Conservation (phyloP, 495 filamentous ascomycete species). For the Trichoderma reesei region DNA sequence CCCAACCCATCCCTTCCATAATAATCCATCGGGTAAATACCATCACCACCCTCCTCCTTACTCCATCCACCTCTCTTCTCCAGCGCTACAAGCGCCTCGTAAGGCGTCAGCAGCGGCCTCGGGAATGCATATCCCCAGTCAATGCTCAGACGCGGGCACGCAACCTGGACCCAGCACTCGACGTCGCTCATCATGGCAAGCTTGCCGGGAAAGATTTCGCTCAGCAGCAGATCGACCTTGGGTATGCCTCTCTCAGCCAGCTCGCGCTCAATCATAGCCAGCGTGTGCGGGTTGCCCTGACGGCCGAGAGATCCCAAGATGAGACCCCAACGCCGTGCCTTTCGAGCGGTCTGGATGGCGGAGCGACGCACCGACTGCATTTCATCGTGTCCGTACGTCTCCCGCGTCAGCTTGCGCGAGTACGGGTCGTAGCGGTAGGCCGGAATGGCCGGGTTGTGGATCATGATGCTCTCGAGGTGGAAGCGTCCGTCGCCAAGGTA, state of each 20-base stretch:
- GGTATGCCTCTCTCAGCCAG: constrained; percentile 59
- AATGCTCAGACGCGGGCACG: constrained; percentile 88
- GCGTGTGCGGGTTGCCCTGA: constrained; percentile 90
- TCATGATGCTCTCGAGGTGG: constrained; percentile 97
- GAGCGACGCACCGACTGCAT: constrained; percentile 72
- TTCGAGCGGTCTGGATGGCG: constrained; percentile 64
- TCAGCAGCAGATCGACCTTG: constrained; percentile 72
- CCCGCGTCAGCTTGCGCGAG: constrained; percentile 77
- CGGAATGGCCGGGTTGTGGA: constrained; percentile 82
- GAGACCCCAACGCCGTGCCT: constrained; percentile 81
- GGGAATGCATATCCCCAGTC: constrained; percentile 98
- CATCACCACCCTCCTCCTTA: constrained; percentile 38
- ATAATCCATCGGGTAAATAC: constrained; percentile 86
- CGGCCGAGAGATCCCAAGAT: constrained; percentile 87
- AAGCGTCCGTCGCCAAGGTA: constrained; percentile 96
- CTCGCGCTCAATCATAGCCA: constrained; percentile 72
- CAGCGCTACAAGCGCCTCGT: constrained; percentile 85
- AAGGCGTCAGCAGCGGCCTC: constrained; percentile 79
- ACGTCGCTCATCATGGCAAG: constrained; percentile 85
- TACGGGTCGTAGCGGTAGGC: constrained; percentile 98
- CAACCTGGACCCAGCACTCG: constrained; percentile 96
- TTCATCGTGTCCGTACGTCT: constrained; percentile 80
- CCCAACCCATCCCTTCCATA: constrained; percentile 90
- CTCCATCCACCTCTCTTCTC: constrained; percentile 70
- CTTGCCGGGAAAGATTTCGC: constrained; percentile 94